Conservation (phyloP, 139 green algal genomes). For the Micractinium sp. region DNA sequence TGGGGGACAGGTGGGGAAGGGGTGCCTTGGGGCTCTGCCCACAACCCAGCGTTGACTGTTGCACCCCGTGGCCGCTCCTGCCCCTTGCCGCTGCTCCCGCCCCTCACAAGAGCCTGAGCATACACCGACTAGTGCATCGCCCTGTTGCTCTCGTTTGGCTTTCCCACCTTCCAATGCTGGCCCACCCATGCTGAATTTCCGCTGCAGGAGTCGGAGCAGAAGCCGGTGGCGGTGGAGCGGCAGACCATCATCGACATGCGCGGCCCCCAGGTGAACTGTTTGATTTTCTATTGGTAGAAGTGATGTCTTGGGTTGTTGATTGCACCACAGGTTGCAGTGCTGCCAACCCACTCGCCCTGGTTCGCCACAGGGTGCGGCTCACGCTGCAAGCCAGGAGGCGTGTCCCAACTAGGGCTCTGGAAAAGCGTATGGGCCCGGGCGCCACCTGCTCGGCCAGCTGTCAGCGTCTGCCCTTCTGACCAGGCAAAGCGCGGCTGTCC, state of each 20-base stretch:
- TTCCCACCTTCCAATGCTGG: too few species aligned
- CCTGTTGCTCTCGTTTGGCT: background rate
- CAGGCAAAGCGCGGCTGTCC: background rate
- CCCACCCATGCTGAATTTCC: background rate
- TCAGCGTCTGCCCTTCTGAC: too few species aligned
- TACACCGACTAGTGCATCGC: background rate
- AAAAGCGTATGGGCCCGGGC: too few species aligned
- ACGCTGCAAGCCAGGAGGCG: too few species aligned
- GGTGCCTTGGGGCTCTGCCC: background rate
- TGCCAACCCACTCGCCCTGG: too few species aligned
- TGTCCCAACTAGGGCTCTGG: too few species aligned
- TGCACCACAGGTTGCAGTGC: background rate
- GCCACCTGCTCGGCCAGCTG: too few species aligned
- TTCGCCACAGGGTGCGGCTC: too few species aligned
- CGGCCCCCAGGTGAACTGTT: slow-evolving; percentile 72
- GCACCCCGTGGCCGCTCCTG: too few species aligned
- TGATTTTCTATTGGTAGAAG: background rate
- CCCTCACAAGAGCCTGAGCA: background rate
- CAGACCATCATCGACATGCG: slow-evolving; percentile 91
- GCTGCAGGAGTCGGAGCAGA: slow-evolving; percentile 13
- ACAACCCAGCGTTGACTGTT: too few species aligned
- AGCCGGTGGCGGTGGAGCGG: slow-evolving; percentile 27
- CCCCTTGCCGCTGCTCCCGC: background rate
- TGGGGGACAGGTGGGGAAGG: background rate
- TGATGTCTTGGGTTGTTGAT: background rate